Percentiles rank a stretch among this genome's conserved stretches.
Conservation (phyloP, 2,329 filamentous ascomycete genomes). For the Sporothrix brasiliensis region DNA sequence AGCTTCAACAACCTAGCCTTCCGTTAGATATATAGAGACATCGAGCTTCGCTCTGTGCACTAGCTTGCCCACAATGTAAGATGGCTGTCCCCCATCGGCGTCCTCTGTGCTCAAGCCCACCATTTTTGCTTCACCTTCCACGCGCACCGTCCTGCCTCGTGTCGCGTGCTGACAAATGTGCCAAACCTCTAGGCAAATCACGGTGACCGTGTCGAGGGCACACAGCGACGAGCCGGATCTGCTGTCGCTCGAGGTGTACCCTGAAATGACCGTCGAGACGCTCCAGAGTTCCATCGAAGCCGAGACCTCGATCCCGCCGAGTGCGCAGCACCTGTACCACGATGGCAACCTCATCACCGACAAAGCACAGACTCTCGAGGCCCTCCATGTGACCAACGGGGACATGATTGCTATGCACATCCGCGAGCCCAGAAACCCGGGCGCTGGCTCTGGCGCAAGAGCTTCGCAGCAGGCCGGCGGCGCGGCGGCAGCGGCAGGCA, state of each 20-base stretch:
- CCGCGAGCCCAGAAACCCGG: slow-evolving; percentile 46
- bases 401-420: slow-evolving; percentile 93
- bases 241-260: slow-evolving; percentile 78
- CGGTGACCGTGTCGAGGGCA: slow-evolving; percentile 78
- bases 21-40: background rate
- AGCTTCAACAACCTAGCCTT: background rate
- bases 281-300: slow-evolving; percentile 87
- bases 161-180: slow-evolving; percentile 5
- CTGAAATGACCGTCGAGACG: slow-evolving; percentile 79
- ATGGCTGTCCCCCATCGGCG: background rate
- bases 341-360: slow-evolving; percentile 81
- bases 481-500: slow-evolving; percentile 40
- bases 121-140: background rate
- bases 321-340: slow-evolving; percentile 82
- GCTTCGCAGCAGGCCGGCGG: slow-evolving; percentile 50
- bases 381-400: slow-evolving; percentile 79
- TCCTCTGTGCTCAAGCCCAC: background rate
- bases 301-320: slow-evolving; percentile 73
- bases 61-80: slow-evolving; percentile 30
- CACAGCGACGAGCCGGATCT: slow-evolving; percentile 73
- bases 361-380: slow-evolving; percentile 77
- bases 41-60: background rate
- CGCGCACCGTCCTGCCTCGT: background rate
- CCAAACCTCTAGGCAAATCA: slow-evolving; percentile 69
- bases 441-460: background rate